Evolutionary conservation across 305 asterid genomes (phyloP).

Genomic region (Caryopteris hybrid): DNA sequence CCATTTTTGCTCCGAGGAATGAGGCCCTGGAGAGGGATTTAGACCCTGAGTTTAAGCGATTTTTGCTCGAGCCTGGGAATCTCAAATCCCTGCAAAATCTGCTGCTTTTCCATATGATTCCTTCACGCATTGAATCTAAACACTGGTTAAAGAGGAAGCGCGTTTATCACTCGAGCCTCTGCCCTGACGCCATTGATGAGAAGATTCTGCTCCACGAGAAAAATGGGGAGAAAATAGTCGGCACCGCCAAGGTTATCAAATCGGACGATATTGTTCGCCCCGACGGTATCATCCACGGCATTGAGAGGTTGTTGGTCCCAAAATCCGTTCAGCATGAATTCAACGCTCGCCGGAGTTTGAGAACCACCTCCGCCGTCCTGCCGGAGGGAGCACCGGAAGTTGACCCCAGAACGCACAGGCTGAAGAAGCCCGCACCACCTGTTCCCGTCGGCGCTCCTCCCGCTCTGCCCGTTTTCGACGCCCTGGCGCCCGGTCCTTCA

Average conservation of each 20-base stretch:
- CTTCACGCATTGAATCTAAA: slow-evolving; percentile 53
- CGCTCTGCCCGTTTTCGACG: slow-evolving; percentile 59
- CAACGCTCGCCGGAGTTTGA: slow-evolving; percentile 66
- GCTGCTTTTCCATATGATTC: slow-evolving; percentile 69
- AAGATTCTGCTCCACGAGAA: slow-evolving; percentile 29
- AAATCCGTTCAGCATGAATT: slow-evolving; percentile 80
- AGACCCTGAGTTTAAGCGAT: slow-evolving; percentile 81
- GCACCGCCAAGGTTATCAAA: slow-evolving; percentile 39
- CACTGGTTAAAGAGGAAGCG: slow-evolving; percentile 27
- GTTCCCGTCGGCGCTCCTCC: slow-evolving; percentile 75
- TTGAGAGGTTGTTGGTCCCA: slow-evolving; percentile 63
- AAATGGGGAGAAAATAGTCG: slow-evolving; percentile 42
- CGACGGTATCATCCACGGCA: slow-evolving; percentile 93
- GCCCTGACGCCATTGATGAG: slow-evolving; percentile 42
- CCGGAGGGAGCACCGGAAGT: slow-evolving; percentile 92
- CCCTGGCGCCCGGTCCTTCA: slow-evolving; percentile 91
- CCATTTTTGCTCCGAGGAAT: slow-evolving; percentile 78
- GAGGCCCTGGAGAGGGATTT: slow-evolving; percentile 73
- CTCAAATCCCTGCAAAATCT: slow-evolving; percentile 70
- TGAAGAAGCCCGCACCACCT: slow-evolving; percentile 47
- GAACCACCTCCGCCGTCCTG: slow-evolving; percentile 66
- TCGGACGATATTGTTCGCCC: slow-evolving; percentile 69
- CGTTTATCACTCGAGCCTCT: slow-evolving; percentile 40
- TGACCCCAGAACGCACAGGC: slow-evolving; percentile 79
- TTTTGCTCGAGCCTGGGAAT: slow-evolving; percentile 74